Percentiles rank a stretch among this genome's conserved stretches.
phyloP scores from a whole-genome alignment of 768 basidiomycete genomes.

The Lactarius hatsudake region DNA sequence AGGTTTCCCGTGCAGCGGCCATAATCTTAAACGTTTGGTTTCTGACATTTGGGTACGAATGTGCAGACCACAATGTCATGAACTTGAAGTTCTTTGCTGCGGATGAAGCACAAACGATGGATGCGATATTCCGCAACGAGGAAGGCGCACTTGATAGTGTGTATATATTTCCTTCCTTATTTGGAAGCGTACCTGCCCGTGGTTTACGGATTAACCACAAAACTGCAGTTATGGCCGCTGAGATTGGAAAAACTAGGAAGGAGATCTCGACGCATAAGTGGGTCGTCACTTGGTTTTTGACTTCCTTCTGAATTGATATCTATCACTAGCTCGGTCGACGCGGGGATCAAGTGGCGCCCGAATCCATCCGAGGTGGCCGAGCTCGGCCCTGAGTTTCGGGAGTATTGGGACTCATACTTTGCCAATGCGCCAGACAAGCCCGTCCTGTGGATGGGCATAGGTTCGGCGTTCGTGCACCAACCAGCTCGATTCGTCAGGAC shows the following conservation, averaged over 20 bases:
- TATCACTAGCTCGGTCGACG: conserved; percentile 28
- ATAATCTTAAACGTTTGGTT: too few species aligned
- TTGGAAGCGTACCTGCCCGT: not conserved
- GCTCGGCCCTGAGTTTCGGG: conserved; percentile 29
- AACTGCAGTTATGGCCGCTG: conserved; percentile 34
- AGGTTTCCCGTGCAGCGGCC: too few species aligned
- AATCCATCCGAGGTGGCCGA: conserved; percentile 26
- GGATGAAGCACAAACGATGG: too few species aligned
- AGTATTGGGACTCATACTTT: conserved; percentile 29
- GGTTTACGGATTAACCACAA: not conserved
- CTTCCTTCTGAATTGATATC: not conserved
- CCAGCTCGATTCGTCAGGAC: not conserved
- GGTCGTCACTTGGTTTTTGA: conserved; percentile 18
- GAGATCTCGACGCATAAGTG: conserved; percentile 53
- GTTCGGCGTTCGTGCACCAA: too few species aligned
- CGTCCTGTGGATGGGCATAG: conserved; percentile 17
- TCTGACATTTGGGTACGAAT: too few species aligned
- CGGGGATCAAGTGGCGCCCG: conserved; percentile 31
- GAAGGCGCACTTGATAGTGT: too few species aligned
- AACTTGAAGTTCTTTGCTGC: too few species aligned
- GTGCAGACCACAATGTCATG: too few species aligned
- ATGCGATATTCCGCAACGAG: too few species aligned
- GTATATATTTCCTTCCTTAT: conserved; percentile 21
- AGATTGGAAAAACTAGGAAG: conserved; percentile 40
- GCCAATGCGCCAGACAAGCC: conserved; percentile 30